Evolutionary conservation across 1,284 basidiomycete species (phyloP).

Genomic region (Pascua guehoae): DNA sequence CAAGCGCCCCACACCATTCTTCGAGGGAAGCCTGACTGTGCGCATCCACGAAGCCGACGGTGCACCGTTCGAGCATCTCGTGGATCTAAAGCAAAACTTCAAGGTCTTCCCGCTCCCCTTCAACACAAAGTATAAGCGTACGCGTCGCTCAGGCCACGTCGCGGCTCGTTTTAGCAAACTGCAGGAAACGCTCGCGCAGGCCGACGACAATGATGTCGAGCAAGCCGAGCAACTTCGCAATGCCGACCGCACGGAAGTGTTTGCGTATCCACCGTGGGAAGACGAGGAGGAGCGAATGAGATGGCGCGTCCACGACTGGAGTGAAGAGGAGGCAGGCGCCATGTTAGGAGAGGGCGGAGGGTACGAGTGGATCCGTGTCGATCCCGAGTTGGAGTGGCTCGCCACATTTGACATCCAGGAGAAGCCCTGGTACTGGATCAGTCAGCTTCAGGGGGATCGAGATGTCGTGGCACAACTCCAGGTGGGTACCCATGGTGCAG

Average conservation of each 20-base stretch:
- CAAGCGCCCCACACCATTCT: conserved; percentile 78
- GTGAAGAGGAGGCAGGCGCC: conserved; percentile 86
- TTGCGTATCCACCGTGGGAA: conserved; percentile 95
- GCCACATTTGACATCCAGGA: conserved; percentile 88
- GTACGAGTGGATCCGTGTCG: conserved; percentile 99
- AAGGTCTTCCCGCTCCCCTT: conserved; percentile 96
- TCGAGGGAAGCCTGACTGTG: conserved; percentile 93
- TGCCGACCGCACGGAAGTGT: conserved; percentile 73
- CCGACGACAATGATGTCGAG: conserved; percentile 81
- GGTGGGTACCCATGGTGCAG: conserved; percentile 54
- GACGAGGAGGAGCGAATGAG: conserved; percentile 77
- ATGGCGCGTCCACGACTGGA: conserved; percentile 98
- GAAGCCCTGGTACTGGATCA: conserved; percentile 98
- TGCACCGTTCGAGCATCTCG: conserved; percentile 96
- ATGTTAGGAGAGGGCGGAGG: conserved; percentile 72
- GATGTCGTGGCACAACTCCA: conserved; percentile 98
- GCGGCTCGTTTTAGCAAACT: conserved; percentile 75
- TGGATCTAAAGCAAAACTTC: conserved; percentile 80
- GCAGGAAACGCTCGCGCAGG: conserved; percentile 86
- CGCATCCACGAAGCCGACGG: conserved; percentile 99
- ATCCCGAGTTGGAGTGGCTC: conserved; percentile 99
- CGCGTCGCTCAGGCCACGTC: conserved; percentile 66
- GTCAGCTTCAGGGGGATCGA: conserved; percentile 89
- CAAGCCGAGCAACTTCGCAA: conserved; percentile 77
- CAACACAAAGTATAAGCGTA: conserved; percentile 99